phyloP scores from a whole-genome alignment of 2,329 filamentous ascomycete species.

The Aspergillus fumigatiaffinis region DNA sequence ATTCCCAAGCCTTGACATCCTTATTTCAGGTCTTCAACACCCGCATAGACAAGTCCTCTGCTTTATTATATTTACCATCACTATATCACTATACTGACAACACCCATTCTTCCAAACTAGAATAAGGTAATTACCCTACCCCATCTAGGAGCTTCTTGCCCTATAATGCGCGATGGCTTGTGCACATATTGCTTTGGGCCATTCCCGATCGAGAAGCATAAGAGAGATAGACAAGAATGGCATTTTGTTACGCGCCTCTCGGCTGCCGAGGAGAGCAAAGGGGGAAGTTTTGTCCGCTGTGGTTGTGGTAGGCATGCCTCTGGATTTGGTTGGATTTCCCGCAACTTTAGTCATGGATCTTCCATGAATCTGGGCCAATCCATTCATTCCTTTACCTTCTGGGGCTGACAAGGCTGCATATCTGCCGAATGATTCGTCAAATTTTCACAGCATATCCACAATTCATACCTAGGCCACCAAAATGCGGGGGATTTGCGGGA shows the following conservation, averaged over 20 bases:
- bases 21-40: too few species aligned
- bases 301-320: background rate
- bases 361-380: background rate
- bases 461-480: too few species aligned
- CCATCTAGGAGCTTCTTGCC: too few species aligned
- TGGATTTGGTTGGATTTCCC: background rate
- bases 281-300: background rate
- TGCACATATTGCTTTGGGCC: background rate
- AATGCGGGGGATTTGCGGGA: too few species aligned
- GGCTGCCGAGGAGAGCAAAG: background rate
- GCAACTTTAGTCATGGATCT: background rate
- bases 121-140: too few species aligned
- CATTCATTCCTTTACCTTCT: background rate
- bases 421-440: background rate
- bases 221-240: background rate
- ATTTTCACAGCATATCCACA: background rate
- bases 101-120: too few species aligned
- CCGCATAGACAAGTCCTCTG: too few species aligned
- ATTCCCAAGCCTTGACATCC: too few species aligned
- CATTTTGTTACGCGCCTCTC: background rate
- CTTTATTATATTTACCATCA: too few species aligned
- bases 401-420: background rate
- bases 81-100: too few species aligned
- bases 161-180: too few species aligned
- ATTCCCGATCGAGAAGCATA: background rate